Conservation (phyloP, 768 basidiomycete genomes). For the Sporobolomyces phaffii region DNA sequence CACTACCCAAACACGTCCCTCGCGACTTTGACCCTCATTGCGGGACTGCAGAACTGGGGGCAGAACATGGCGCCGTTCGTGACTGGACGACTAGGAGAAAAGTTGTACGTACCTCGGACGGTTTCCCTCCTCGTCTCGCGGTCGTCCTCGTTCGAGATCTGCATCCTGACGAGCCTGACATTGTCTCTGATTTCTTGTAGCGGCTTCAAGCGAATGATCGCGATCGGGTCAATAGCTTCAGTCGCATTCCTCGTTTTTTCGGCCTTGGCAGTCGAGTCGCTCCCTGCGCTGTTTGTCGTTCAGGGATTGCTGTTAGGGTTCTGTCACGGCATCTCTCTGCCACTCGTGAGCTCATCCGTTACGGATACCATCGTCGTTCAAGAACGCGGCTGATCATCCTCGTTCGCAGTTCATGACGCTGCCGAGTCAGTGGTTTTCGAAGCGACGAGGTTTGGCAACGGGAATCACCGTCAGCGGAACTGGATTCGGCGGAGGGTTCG, state of each 20-base stretch:
- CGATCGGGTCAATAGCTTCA: conserved; percentile 3
- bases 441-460: conserved; percentile 41
- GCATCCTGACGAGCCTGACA: no score
- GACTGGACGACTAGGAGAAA: conserved; percentile 18
- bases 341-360: conserved; percentile 1
- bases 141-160: no score
- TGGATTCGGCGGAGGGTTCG: conserved; percentile 42
- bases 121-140: no score
- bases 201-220: conserved; percentile 32
- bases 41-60: conserved; percentile 1
- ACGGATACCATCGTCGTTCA: not conserved
- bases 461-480: conserved; percentile 43
- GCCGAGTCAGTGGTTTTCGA: conserved; percentile 44
- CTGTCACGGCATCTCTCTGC: conserved; percentile 19
- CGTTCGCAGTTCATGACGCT: conserved; percentile 42
- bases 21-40: not conserved
- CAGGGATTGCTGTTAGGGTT: conserved; percentile 24
- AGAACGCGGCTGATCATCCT: no score
- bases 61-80: conserved; percentile 17
- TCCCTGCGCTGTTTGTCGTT: conserved; percentile 23
- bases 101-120: not conserved
- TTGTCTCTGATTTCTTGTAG: no score
- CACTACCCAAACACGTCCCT: conserved; percentile 1
- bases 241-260: conserved; percentile 13
- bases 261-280: conserved; percentile 7